These are phyloP conservation scores for Corchorus capsularis DNA, from an alignment of 345 rosid species.

Conservation along the genomic window DNA sequence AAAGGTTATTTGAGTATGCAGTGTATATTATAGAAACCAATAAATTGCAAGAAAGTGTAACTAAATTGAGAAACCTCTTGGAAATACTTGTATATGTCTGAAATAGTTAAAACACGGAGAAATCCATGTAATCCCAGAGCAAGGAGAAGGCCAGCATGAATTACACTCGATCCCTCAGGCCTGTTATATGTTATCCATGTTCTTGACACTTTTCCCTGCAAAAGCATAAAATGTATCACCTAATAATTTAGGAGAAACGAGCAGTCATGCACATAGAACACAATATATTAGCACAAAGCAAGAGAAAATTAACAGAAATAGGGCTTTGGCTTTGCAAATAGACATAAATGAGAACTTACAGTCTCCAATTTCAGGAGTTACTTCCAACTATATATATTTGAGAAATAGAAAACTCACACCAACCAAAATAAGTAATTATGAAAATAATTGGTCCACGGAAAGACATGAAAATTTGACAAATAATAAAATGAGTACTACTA, in stretches of 20 bases:
- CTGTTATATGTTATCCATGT: slow-evolving; percentile 93
- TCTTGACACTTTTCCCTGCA: slow-evolving; percentile 95
- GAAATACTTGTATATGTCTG: slow-evolving; percentile 84
- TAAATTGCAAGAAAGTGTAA: slow-evolving; percentile 13
- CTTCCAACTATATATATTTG: not conserved
- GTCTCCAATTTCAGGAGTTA: not conserved
- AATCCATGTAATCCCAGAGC: slow-evolving; percentile 95
- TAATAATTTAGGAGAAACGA: slow-evolving; percentile 8
- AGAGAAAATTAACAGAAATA: slow-evolving; percentile 3
- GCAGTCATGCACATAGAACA: not conserved
- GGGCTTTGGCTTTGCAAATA: not conserved
- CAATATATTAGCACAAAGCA: not conserved
- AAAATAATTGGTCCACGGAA: not conserved
- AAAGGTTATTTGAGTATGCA: not conserved
- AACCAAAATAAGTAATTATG: not conserved
- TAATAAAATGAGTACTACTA: not conserved
- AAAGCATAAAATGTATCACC: slow-evolving; percentile 20
- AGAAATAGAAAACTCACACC: not conserved
- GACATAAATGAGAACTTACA: not conserved
- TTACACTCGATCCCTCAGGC: slow-evolving; percentile 81
- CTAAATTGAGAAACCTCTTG: slow-evolving; percentile 58
- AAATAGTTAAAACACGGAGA: slow-evolving; percentile 68
- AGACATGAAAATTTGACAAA: not conserved
- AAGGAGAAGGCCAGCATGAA: slow-evolving; percentile 94
- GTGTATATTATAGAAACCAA: slow-evolving; percentile 1